Percentiles rank a stretch among this genome's conserved stretches.
Conservation (phyloP, 768 basidiomycete genomes). For the Hygrocybe punicea region DNA sequence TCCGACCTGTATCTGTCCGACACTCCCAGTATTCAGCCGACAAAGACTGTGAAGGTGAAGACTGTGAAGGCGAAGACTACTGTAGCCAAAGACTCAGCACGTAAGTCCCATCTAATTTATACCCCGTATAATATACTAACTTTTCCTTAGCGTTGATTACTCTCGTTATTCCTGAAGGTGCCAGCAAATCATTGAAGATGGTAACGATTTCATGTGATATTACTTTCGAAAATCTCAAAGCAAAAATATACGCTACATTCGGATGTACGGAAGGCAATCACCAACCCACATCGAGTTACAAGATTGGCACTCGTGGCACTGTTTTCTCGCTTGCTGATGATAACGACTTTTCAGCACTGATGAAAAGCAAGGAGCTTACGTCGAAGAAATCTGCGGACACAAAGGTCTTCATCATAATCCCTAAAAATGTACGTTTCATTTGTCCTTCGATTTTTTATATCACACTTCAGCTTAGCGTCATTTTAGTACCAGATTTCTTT, state of each 20-base stretch:
- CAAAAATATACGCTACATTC: neutral
- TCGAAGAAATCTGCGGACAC: neutral
- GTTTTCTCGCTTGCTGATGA: too few species aligned
- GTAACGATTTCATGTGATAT: neutral
- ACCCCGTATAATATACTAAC: neutral
- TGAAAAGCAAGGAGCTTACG: too few species aligned
- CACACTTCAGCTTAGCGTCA: neutral
- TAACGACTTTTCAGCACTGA: too few species aligned
- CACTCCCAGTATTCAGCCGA: neutral
- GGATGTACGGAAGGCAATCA: neutral
- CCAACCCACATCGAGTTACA: neutral
- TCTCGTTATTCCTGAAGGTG: neutral
- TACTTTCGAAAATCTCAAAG: neutral
- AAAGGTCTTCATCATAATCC: neutral
- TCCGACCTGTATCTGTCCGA: neutral
- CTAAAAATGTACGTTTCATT: neutral
- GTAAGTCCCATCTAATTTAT: neutral
- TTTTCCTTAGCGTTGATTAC: neutral
- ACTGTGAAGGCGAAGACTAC: too few species aligned
- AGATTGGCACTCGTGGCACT: too few species aligned
- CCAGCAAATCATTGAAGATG: too few species aligned
- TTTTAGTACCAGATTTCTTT: too few species aligned
- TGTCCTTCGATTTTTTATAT: neutral
- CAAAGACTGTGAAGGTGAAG: too few species aligned
- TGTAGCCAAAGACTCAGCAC: neutral